Base-by-base conservation (phyloP, 2,329 filamentous ascomycete species). In the Cladophialophora psammophila region DNA sequence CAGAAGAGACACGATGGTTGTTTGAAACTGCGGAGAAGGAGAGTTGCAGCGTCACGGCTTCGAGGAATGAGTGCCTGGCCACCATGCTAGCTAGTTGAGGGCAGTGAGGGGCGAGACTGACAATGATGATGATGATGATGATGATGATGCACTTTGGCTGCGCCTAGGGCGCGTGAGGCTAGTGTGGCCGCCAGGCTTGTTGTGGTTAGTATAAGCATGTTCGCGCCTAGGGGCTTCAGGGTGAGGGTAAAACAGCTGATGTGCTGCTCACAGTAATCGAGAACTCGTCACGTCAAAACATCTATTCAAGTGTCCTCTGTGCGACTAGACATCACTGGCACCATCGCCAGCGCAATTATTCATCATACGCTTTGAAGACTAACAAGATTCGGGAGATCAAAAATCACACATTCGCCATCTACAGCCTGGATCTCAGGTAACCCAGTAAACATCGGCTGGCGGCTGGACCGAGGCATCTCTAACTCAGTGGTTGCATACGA, bases 11-110 rank as follows among this genome's bases (percentile, higher is more conserved):
- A 50, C 45, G 45, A 50, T 50, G 45, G 12, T 50, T 50, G 45
- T 50, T 50, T 50, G 45, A 50, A 50, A 50, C 45, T 50, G 45
- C 45, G 45, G 45, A 50, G 45, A 26, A 5, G 18, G 42, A 26
- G 18, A 26, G 45, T 26, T 50, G 45, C 18, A 12, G 45, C 45
- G 12, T n/a, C 7, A 20, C 40, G 40, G 2, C 18, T 3, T 45
- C 18, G 55, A 32, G n/a, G 12, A 58, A 52, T 13, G 38, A 42
- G 38, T n/a, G 38, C 26, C 26, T 26, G 38, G 38, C 38, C 15
- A 15, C 15, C 38, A n/a, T 5, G 5, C 26, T 26, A 26, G 26
- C 26, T 26, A 26, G 26, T 3, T 26, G 26, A 26, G 26, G 26
- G 26, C 26, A 26, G 26, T 26, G 26, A 26, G 26, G 26, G 26